phyloP scores from a whole-genome alignment of 345 rosid genomes.

The Eucalyptus marginata region DNA sequence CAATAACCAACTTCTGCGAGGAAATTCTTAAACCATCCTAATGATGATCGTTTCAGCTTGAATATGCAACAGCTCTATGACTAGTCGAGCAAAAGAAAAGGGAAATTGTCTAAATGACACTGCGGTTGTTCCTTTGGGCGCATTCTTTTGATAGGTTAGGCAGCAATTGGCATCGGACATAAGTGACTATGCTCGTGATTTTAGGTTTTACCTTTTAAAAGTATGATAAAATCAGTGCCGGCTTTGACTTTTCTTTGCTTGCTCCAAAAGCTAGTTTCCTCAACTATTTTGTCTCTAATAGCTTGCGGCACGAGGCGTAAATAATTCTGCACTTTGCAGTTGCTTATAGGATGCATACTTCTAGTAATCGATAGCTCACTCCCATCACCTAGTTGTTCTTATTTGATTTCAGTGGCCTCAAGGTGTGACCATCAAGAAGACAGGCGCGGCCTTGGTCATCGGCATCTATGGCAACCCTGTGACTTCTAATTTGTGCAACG shows the following conservation, averaged over 20 bases:
- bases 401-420: neutral
- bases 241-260: neutral
- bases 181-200: neutral
- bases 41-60: neutral
- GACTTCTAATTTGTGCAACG: rapidly evolving
- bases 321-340: neutral
- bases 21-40: neutral
- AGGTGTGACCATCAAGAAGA: neutral
- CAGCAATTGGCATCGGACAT: neutral
- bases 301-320: neutral
- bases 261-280: neutral
- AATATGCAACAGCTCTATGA: neutral
- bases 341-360: neutral
- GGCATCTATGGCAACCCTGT: neutral
- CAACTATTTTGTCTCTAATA: neutral
- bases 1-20: neutral
- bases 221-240: neutral
- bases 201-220: neutral
- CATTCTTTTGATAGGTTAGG: neutral
- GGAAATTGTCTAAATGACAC: neutral
- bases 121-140: too few species aligned
- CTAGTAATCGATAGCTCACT: neutral
- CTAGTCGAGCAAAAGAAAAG: neutral
- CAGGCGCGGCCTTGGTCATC: neutral
- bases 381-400: neutral